A percentile compares a stretch with the other conserved stretches of the same genome.
Evolutionary conservation across 176 grass and related monocot genomes (phyloP).

Genomic region (Aegilops bicornis): DNA sequence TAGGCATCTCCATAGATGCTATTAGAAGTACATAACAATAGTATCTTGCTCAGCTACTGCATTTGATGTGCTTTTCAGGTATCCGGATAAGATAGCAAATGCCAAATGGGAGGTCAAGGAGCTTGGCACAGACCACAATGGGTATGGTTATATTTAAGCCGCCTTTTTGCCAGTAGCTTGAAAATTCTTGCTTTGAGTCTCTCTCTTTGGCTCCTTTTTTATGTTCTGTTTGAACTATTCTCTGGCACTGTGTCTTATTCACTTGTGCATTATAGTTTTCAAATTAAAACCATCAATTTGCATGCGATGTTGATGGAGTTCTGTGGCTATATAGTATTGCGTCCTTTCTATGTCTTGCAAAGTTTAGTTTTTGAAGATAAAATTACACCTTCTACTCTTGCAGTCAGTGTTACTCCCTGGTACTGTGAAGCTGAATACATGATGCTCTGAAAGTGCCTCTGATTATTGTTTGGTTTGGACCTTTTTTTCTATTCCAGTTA

Average conservation of each 20-base stretch:
- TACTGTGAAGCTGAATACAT: conserved; percentile 10
- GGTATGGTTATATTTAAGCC: conserved; percentile 59
- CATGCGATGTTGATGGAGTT: background rate
- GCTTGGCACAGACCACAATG: conserved; percentile 99
- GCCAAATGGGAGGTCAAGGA: conserved; percentile 99
- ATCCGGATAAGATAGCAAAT: conserved; percentile 94
- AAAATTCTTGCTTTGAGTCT: conserved; percentile 10
- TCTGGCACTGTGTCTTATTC: background rate
- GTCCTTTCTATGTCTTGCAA: conserved; percentile 13
- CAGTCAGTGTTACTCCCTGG: conserved; percentile 1
- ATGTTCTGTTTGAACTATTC: conserved; percentile 5
- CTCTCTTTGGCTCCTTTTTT: background rate
- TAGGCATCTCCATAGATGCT: conserved; percentile 26
- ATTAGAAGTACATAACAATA: background rate
- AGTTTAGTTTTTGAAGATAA: background rate
- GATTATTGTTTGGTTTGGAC: conserved; percentile 15
- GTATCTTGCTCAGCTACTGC: conserved; percentile 16
- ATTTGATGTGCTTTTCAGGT: conserved; percentile 56
- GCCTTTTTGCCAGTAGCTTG: conserved; percentile 19
- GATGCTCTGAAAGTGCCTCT: conserved; percentile 1
- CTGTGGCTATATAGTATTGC: background rate
- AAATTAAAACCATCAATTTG: conserved; percentile 26
- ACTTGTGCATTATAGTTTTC: conserved; percentile 18
- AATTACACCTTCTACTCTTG: background rate
- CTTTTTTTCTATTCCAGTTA: conserved; percentile 60